Percentiles rank a stretch among this genome's conserved stretches.
Conservation (phyloP, 148 eudicot species). For the Vaccinium macrocarpon region DNA sequence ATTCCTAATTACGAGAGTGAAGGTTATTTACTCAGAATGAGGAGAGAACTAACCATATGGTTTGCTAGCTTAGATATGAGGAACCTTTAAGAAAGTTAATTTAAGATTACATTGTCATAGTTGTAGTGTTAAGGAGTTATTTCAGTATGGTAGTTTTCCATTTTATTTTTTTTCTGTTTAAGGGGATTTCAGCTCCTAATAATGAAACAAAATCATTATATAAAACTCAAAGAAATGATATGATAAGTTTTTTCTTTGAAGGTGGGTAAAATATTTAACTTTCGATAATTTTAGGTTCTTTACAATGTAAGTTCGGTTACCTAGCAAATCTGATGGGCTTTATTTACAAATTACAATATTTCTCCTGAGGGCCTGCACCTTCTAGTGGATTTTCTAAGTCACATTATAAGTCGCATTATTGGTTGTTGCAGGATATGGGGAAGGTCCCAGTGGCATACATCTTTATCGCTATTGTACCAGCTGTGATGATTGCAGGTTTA, state of each 20-base stretch:
- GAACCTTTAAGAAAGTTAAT: background rate
- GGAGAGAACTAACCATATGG: background rate
- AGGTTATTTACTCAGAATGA: background rate
- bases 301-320: background rate
- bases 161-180: background rate
- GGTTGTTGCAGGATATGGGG: conserved; percentile 62
- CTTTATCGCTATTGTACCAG: conserved; percentile 70
- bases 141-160: background rate
- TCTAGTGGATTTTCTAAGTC: background rate
- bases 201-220: background rate
- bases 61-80: background rate
- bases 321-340: background rate
- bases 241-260: background rate
- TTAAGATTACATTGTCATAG: background rate
- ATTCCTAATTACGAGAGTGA: background rate
- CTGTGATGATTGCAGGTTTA: conserved; percentile 88
- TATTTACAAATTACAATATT: background rate
- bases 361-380: background rate
- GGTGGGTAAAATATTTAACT: background rate
- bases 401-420: conserved; percentile 1
- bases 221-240: background rate
- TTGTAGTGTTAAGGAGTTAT: background rate
- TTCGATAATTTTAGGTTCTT: background rate
- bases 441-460: conserved; percentile 63
- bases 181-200: conserved; percentile 1